These are phyloP conservation scores for Pseudogymnoascus sp. DNA, from an alignment of 2,329 filamentous ascomycete genomes.

Conservation along the genomic window DNA sequence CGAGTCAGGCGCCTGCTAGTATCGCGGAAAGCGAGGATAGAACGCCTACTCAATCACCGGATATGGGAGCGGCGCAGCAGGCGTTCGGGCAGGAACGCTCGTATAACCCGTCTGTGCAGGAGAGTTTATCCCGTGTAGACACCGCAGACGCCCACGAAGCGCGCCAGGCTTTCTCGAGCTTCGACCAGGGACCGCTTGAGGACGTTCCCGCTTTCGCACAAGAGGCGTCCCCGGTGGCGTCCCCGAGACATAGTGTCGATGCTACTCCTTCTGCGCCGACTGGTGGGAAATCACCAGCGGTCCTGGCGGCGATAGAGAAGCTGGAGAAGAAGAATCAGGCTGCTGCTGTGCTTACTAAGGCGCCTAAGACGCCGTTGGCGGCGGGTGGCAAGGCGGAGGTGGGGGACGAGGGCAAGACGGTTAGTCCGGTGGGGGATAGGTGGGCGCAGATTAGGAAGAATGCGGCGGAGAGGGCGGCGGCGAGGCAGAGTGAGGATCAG, in stretches of 20 bases:
- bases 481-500: slow-evolving; percentile 59
- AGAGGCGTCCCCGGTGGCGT: slow-evolving; percentile 28
- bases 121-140: slow-evolving; percentile 52
- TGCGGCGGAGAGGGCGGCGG: slow-evolving; percentile 71
- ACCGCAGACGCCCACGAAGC: slow-evolving; percentile 52
- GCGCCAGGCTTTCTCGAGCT: slow-evolving; percentile 56
- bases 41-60: slow-evolving; percentile 22
- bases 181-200: slow-evolving; percentile 80
- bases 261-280: slow-evolving; percentile 21
- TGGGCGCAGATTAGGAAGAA: slow-evolving; percentile 98
- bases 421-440: slow-evolving; percentile 56
- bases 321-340: slow-evolving; percentile 33
- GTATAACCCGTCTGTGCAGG: slow-evolving; percentile 40
- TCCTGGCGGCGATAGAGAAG: slow-evolving; percentile 16
- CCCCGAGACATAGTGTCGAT: slow-evolving; percentile 31
- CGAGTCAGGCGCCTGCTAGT: slow-evolving; percentile 23
- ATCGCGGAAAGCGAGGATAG: slow-evolving; percentile 22
- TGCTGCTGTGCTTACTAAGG: not conserved
- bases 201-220: slow-evolving; percentile 83
- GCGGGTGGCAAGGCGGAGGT: not conserved
- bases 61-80: slow-evolving; percentile 26
- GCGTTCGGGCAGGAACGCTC: slow-evolving; percentile 29
- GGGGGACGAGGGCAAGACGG: slow-evolving; percentile 17
- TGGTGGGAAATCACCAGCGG: slow-evolving; percentile 16
- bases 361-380: not conserved